Evolutionary conservation across 2,329 filamentous ascomycete species (phyloP), one percentile per base, ranked within the genome.

Genomic region (Drechslerella stenobrocha): DNA sequence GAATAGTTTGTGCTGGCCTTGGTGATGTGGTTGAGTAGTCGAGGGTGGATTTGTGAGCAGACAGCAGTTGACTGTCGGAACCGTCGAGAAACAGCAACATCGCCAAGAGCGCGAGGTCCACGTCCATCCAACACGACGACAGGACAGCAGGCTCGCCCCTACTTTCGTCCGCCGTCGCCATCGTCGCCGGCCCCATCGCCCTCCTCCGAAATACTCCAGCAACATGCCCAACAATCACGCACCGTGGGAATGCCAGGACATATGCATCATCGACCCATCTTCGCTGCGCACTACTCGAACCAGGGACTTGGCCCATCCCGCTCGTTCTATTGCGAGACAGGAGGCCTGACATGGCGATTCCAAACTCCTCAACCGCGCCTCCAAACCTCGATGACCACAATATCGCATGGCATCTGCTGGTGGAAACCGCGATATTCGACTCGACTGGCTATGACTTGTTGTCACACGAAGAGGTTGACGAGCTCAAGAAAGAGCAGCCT

Each of bases 351-450:
- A 66, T 66, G 61, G 37, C 61, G 15, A 34, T 50, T 11, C 42
- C 26, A 2, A 53, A 66, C 13, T 13, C 34, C n/a, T 30, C 61
- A 7, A 40, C 40, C 34, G 26, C 35, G 18, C 3, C 53, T 9
- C 28, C 52, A 22, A 57, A 58, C 32, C 20, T 59, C 34, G 61
- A 66, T 34, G 83, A 84, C 70, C 88, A 89, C 76, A 83, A 81
- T 65, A 88, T 98, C 44, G 87, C 90, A 73, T 86, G 96, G 75
- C 95, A 97, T 76, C 80, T 98, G 46, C 82, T 98, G 63, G 91
- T 93, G 69, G 92, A 97, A 79, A 97, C 90, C 18, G 93, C 93
- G 18, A 83, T 98, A 66, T 84, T 86, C 65, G 93, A 98, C 77
- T 95, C 90, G 78, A 87, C 86, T 74, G 80, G 85, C 72, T 98